These are phyloP conservation scores for Scleroderma bovista DNA, from an alignment of 768 basidiomycete species.

Conservation along the genomic window DNA sequence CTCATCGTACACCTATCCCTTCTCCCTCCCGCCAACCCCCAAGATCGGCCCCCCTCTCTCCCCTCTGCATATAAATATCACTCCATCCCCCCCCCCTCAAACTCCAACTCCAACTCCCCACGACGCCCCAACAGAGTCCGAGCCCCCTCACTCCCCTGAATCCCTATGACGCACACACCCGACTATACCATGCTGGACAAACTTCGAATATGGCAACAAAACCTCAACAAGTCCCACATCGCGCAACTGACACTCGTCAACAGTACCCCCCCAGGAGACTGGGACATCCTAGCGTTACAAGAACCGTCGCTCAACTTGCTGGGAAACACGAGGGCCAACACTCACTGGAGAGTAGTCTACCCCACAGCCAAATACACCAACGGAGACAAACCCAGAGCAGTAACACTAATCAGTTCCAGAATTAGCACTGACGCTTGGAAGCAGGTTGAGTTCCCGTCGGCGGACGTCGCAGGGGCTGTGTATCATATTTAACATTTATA, in stretches of 20 bases:
- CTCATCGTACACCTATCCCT: too few relatives aligned
- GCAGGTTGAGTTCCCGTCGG: conserved; percentile 1
- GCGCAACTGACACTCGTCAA: conserved; percentile 10
- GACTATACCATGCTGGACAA: not conserved
- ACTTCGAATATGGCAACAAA: conserved; percentile 25
- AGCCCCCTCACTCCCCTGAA: not conserved
- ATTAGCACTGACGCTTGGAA: conserved; percentile 6
- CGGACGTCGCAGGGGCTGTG: not conserved
- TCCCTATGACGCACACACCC: not conserved
- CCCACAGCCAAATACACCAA: conserved; percentile 7
- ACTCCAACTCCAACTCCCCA: too few relatives aligned
- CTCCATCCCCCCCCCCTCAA: too few relatives aligned
- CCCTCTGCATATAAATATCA: too few relatives aligned
- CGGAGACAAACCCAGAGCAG: conserved; percentile 3
- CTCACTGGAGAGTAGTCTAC: conserved; percentile 15
- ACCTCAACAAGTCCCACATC: conserved; percentile 18
- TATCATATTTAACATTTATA: conserved; percentile 5
- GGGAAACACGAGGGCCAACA: conserved; percentile 7
- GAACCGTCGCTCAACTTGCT: conserved; percentile 32
- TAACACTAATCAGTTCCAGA: conserved; percentile 6
- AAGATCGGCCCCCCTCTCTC: too few relatives aligned
- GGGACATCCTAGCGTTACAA: conserved; percentile 33
- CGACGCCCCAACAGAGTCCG: not conserved
- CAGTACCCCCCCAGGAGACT: conserved; percentile 2
- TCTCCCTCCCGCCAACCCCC: too few relatives aligned